Conservation (phyloP, 768 basidiomycete species). For the Pseudohyphozyma bogoriensis region DNA sequence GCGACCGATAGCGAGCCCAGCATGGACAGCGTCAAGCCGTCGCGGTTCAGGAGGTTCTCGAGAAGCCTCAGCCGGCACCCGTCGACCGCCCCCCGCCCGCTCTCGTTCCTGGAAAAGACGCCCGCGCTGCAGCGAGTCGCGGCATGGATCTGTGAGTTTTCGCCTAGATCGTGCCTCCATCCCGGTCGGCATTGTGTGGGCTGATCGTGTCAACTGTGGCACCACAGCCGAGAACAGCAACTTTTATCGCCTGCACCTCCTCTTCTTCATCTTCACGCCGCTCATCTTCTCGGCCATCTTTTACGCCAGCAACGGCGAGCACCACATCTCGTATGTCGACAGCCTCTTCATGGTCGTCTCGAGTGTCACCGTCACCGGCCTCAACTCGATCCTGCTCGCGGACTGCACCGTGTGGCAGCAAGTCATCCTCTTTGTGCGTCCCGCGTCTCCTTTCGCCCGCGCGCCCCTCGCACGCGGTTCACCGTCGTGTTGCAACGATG, state of each 20-base stretch:
- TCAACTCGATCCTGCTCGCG: slow-evolving; percentile 34
- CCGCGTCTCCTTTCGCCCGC: slow-evolving; percentile 56
- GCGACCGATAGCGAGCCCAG: too few relatives aligned
- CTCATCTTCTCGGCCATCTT: slow-evolving; percentile 68
- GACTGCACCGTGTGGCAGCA: slow-evolving; percentile 37
- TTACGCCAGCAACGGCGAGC: slow-evolving; percentile 65
- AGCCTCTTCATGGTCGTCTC: slow-evolving; percentile 66
- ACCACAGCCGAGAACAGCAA: slow-evolving; percentile 37
- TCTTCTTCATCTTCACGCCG: slow-evolving; percentile 53
- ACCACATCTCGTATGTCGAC: slow-evolving; percentile 64
- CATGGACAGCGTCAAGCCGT: too few relatives aligned
- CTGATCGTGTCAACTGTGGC: too few relatives aligned
- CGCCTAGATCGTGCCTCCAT: too few relatives aligned
- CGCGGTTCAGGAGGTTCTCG: too few relatives aligned
- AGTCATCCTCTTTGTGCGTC: slow-evolving; percentile 45
- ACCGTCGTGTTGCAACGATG: too few relatives aligned
- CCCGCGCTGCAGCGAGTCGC: too few relatives aligned
- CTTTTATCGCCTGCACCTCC: slow-evolving; percentile 49
- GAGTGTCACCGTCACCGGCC: slow-evolving; percentile 58
- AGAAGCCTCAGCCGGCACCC: too few relatives aligned
- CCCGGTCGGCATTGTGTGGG: too few relatives aligned
- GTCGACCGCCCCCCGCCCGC: too few relatives aligned
- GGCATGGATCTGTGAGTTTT: too few relatives aligned
- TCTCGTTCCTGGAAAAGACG: too few relatives aligned
- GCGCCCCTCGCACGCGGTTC: slow-evolving; percentile 32